Base-by-base conservation (phyloP, 2,329 filamentous ascomycete genomes). In the Talaromyces sp. region DNA sequence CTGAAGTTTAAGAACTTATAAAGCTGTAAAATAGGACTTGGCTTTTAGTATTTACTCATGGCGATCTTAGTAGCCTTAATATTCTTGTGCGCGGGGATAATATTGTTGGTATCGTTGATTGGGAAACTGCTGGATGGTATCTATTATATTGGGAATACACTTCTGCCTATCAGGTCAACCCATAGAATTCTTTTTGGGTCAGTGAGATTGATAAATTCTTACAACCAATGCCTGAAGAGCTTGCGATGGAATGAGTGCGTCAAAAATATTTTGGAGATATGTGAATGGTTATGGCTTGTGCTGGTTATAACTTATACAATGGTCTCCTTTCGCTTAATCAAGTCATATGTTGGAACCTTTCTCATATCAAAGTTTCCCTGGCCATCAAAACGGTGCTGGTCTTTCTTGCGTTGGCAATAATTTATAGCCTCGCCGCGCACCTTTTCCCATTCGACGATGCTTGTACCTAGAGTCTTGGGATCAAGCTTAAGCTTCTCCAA, bases 11-110 rank as follows among this genome's bases (percentile, higher is more conserved):
- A 49, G 69, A 77, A 7, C 68, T 81, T 13, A 62, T 39, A 16
- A 71, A 64, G 43, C 67, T 72, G 62, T 75, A 80, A 56, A 67
- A 68, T 54, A 68, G 69, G 8, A 35, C 66, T 39, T 78, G 73
- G 73, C 70, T 70, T 31, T 68, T 76, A 8, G 76, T 81, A 1
- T 81, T 86, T 66, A 83, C 83, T 1, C 83, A 86, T 73, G 79
- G 79, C 3, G 84, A 87, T 70, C 73, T 87, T 73, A 49, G 82
- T 76, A 74, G 72, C 10, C 70, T 74, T 3, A 76, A 78, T 45
- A 73, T 76, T 43, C 66, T 77, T 50, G 68, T 68, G 19, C 70
- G 71, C 7, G 78, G 74, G 5, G 76, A 80, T 61, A 70, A 76
- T 5, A 70, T 86, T 35, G 75, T 79, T 45, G 81, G 80, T 8